Conservation (phyloP, 805 yeast genomes). For the Myxozyma neotropica region DNA sequence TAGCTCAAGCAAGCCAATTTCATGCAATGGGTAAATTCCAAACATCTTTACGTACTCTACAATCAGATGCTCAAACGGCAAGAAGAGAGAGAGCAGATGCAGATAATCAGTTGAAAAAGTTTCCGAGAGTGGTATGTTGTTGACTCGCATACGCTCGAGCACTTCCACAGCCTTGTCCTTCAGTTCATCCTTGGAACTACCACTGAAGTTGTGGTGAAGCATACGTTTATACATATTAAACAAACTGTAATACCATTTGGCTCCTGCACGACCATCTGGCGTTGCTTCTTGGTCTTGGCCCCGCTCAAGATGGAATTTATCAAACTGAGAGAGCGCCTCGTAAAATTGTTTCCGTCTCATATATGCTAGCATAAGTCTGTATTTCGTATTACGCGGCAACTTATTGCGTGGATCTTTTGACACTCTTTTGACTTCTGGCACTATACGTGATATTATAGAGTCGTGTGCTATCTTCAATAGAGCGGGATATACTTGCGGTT, state of each 20-base stretch:
- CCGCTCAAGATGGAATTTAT: too few relatives aligned
- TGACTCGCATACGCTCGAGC: background rate
- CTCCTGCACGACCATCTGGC: background rate
- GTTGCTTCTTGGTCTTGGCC: background rate
- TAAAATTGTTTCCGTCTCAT: too few relatives aligned
- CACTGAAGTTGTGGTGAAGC: background rate
- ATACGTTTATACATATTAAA: background rate
- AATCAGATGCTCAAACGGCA: background rate
- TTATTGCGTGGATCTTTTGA: too few relatives aligned
- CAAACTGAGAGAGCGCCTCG: too few relatives aligned
- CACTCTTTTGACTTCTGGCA: too few relatives aligned
- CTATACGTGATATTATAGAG: background rate
- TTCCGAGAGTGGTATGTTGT: background rate
- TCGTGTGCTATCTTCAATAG: too few relatives aligned
- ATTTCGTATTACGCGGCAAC: too few relatives aligned
- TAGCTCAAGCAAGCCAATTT: background rate
- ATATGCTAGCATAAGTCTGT: too few relatives aligned
- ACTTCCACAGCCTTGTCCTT: background rate
- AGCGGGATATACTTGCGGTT: too few relatives aligned
- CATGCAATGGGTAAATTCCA: background rate
- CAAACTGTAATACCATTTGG: background rate
- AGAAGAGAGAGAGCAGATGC: background rate
- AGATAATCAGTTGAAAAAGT: background rate
- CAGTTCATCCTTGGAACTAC: background rate
- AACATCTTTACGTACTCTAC: background rate